phyloP scores from a whole-genome alignment of 2,329 filamentous ascomycete species.

The Zymoseptoria brevis region DNA sequence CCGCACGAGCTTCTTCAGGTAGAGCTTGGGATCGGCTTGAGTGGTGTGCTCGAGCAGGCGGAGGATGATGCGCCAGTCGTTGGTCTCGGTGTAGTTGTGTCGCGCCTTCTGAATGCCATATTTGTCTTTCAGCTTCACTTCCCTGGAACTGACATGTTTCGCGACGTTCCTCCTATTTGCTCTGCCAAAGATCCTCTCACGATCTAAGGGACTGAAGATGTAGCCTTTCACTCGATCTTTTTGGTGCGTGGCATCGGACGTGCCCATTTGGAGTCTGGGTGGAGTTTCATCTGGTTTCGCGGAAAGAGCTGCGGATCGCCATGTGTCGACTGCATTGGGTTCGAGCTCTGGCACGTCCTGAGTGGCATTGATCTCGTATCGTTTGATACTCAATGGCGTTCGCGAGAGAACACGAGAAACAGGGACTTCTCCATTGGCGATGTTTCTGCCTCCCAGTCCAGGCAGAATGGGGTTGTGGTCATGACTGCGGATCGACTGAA shows the following conservation, averaged over 20 bases:
- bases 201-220: neutral
- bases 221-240: neutral
- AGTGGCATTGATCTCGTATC: neutral
- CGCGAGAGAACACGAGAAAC: neutral
- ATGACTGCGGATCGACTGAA: neutral
- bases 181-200: neutral
- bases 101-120: conserved; percentile 5
- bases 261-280: neutral
- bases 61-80: conserved; percentile 13
- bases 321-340: neutral
- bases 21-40: conserved; percentile 2
- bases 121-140: neutral
- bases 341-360: neutral
- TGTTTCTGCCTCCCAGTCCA: neutral
- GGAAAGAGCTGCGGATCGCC: neutral
- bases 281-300: neutral
- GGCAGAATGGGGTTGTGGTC: neutral
- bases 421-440: neutral
- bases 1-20: conserved; percentile 16
- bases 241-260: neutral
- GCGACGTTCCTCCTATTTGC: neutral
- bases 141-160: neutral
- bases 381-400: neutral
- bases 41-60: conserved; percentile 13
- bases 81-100: neutral